Base-by-base conservation (phyloP, 2,329 filamentous ascomycete genomes). In the Ophiostoma ips region DNA sequence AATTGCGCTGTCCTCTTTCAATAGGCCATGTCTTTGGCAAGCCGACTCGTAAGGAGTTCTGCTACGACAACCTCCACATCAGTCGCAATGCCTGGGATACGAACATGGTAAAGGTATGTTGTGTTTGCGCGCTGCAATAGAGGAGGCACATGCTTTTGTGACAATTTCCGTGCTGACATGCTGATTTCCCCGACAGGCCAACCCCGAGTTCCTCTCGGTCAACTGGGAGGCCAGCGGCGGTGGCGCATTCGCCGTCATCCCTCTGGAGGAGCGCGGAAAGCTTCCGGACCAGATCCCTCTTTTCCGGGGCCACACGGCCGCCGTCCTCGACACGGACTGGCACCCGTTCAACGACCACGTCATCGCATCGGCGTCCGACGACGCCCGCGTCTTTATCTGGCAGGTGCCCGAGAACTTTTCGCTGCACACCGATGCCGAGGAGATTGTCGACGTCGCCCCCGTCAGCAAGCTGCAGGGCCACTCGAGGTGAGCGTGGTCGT, bases 1-100 rank as follows among this genome's bases (percentile, higher is more conserved):
- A n/a, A n/a, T n/a, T n/a, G 40, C 24, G 24, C 15, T 30, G 28
- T 24, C 30, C 15, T 30, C 37, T 13, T 34, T 31, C 36, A 33
- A 51, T 67, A 95, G 90, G 90, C 75, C 92, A 98, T 76, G 85
- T 98, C 71, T 98, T 95, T 73, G 92, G 92, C 66, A 92, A 94
- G 71, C 72, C 87, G 55, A 94, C 89, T 58, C 83, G 87, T 69
- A 95, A 95, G 78, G 92, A 98, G 67, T 86, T 87, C 77, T 95
- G 89, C 75, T 98, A 96, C 71, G 92, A 98, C 69, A 96, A 96
- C 68, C 73, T 98, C 59, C 87, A 87, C 65, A 87, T 98, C 68
- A 95, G 88, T 63, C 87, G 84, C 69, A 98, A 98, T 81, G 92
- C 92, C 50, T 98, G 92, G 92, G 92, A 98, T 68, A 95, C 89